Evolutionary conservation across 192 early-diverging fungal genomes (phyloP).

Genomic region (Mortierella claussenii): DNA sequence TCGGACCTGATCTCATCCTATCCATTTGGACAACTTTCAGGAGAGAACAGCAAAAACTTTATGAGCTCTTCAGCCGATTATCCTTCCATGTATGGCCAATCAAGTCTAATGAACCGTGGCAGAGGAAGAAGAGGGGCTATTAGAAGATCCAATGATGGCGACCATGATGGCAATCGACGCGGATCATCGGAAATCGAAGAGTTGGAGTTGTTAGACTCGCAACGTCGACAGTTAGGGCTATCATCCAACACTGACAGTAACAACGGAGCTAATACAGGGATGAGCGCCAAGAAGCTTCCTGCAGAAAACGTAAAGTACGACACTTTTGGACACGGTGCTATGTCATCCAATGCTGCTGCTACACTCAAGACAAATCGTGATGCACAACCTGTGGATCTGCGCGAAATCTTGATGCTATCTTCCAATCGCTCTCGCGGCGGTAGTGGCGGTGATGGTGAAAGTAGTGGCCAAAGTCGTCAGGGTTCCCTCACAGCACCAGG

Average conservation of each 20-base stretch:
- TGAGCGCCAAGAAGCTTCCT: no score
- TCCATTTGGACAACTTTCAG: conserved; percentile 37
- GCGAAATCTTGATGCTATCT: conserved; percentile 2
- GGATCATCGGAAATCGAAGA: no score
- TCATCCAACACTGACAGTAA: no score
- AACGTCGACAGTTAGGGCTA: no score
- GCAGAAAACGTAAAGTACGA: no score
- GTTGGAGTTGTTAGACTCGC: no score
- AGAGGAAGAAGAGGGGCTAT: not conserved
- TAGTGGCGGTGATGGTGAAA: no score
- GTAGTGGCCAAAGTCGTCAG: no score
- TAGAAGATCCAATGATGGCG: no score
- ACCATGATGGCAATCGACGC: no score
- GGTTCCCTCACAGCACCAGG: no score
- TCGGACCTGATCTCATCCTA: conserved; percentile 42
- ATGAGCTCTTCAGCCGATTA: conserved; percentile 9
- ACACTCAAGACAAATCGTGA: conserved; percentile 8
- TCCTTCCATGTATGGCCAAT: conserved; percentile 13
- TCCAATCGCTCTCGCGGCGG: conserved; percentile 7
- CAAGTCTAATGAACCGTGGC: conserved; percentile 12
- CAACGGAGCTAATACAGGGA: not conserved
- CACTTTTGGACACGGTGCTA: conserved; percentile 17
- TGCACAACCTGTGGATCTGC: conserved; percentile 16
- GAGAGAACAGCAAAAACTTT: not conserved
- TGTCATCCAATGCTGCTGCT: no score